Conservation (phyloP, 495 filamentous ascomycete genomes). For the Penicillium cataractarum region DNA sequence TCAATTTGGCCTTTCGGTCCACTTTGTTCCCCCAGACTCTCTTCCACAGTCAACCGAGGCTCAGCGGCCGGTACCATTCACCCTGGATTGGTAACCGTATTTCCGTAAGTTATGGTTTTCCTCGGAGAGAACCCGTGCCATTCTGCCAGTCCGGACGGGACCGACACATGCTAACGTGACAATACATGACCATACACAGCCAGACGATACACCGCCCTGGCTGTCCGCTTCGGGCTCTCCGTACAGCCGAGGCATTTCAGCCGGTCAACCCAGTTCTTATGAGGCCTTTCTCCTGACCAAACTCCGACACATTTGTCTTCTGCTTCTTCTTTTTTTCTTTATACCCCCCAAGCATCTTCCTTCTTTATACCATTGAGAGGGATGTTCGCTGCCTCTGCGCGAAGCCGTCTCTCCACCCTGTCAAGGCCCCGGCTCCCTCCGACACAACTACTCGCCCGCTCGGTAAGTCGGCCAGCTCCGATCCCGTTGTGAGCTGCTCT, state of each 20-base stretch:
- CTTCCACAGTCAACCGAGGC: constrained; percentile 28
- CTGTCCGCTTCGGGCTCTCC: constrained; percentile 9
- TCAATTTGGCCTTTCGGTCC: background rate
- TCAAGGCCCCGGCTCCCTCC: constrained; percentile 46
- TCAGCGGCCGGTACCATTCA: constrained; percentile 6
- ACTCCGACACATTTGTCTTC: constrained; percentile 11
- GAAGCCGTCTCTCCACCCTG: constrained; percentile 51
- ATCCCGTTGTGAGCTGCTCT: background rate
- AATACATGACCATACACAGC: constrained; percentile 14
- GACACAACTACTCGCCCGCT: constrained; percentile 45
- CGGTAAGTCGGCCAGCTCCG: constrained; percentile 36
- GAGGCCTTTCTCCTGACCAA: constrained; percentile 6
- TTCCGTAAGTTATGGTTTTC: constrained; percentile 11
- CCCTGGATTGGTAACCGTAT: constrained; percentile 15
- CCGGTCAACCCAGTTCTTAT: constrained; percentile 10
- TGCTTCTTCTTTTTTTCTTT: constrained; percentile 11
- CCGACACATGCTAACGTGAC: constrained; percentile 6
- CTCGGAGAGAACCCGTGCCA: constrained; percentile 12
- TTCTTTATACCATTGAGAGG: constrained; percentile 33
- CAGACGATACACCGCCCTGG: constrained; percentile 5
- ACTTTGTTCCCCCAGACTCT: constrained; percentile 6
- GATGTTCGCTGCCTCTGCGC: constrained; percentile 53
- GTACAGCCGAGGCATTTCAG: constrained; percentile 24
- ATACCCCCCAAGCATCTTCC: constrained; percentile 16
- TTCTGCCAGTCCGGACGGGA: constrained; percentile 8